Base-by-base conservation (phyloP, 805 yeast species). In the Metschnikowia reukaufii region DNA sequence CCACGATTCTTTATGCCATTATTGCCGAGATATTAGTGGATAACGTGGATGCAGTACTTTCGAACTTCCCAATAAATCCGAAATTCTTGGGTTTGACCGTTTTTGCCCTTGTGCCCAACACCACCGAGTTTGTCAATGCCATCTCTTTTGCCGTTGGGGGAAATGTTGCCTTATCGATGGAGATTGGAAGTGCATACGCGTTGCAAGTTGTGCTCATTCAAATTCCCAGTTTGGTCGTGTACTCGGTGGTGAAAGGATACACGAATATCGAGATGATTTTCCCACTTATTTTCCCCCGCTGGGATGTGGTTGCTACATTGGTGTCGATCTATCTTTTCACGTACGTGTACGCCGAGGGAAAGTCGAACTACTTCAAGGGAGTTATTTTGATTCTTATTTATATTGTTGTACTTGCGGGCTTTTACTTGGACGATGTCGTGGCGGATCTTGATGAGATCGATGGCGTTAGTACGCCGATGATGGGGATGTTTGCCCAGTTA, bases 121-220 rank as follows among this genome's bases (percentile, higher is more conserved):
- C 98, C 6, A 94, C 99, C 0, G 99, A 94, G 68, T 94, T 94
- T 59, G 77, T 94, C 48, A 94, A 94, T 67, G 99, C 98, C 58
- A 91, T 94, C 47, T 90, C 97, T 20, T 94, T 94, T 72, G 99
- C 99, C 0, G 82, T 89, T 56, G 83, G 92, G 57, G 99, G 99
- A 1, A 94, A 94, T 56, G 96, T 94, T 45, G 96, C 99, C 0
- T 72, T 94, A 38, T 88, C 96, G 2, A 88, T 94, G 96, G 99
- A 94, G 63, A 94, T 94, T 65, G 99, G 99, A 50, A 84, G 96
- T 52, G 99, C 99, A 0, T 94, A 94, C 63, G 99, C 96, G 0
- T 74, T 94, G 49, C 99, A 94, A 65, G 99, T 94, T 13, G 92
- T 96, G 57, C 72, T 94, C 48, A 75, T 94, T 54, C 99, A 94